Evolutionary conservation across 2,329 filamentous ascomycete species (phyloP), one percentile per base, ranked within the genome.

Genomic region (Emmonsia crescens): DNA sequence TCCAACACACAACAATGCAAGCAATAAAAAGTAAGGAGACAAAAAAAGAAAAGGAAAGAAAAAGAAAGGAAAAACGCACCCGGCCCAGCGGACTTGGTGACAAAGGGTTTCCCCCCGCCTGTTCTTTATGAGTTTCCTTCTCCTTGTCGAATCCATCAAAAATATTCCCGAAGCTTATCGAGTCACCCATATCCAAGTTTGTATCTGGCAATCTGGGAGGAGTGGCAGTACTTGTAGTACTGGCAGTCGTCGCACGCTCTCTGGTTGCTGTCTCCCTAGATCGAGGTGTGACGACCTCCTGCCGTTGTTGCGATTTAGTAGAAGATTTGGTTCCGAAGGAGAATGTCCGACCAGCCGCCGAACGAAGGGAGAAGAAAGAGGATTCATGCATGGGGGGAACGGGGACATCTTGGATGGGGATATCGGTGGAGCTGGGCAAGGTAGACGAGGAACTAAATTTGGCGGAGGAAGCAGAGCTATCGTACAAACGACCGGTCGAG

Each of bases 371-470:
- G 60, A 71, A 72, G 12, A 72, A 68, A 56, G 73, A 70, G 60
- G 74, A 73, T 12, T 48, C 46, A 1, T 75, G 70, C 19, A 77
- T 68, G 14, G 76, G 75, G 29, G 77, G 76, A 49, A 75, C 68
- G 49, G 78, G 72, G 49, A 77, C 75, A 55, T 76, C 72, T 64
- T 77, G 74, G 52, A 74, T 68, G 12, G 71, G 72, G 8, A 74
- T 68, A 64, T 83, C 82, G 14, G 80, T 74, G n/a, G 80, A 83
- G 24, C 80, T 83, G 44, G 81, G 82, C 46, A 82, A 73, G 8
- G 81, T 83, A 8, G 81, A 83, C 6, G 81, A 80, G 36, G 79
- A 82, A 70, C 80, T 83, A 64, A 79, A 76, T 54, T 80, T 79
- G 51, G 78, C 78, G 48, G 81, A 82, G 14, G 70, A 73, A 38